Base-by-base conservation (phyloP, 345 rosid genomes). In the Camelina sativa region DNA sequence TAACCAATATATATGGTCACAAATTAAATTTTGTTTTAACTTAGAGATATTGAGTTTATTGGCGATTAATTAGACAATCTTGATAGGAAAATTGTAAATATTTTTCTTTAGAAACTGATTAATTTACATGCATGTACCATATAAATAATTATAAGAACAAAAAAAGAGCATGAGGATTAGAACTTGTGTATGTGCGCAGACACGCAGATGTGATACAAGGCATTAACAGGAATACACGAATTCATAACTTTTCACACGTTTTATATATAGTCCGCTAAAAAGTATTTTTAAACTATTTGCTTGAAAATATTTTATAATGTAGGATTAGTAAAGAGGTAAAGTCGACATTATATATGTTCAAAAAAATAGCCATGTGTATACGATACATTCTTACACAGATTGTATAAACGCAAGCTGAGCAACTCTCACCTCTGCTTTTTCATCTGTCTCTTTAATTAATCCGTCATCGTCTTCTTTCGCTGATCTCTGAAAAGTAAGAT, bases 41-140 rank as follows among this genome's bases (percentile, higher is more conserved):
- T 4, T 4, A 17, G 37, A 25, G 38, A 63, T 43, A n/a, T 28
- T 46, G 52, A 51, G 22, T 52, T 62, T 22, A 23, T 1, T 38
- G 53, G 62, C 41, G 25, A 51, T 62, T 5, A 40, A 17, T 15
- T 8, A 52, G 46, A 40, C 41, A 38, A 38, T 23, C 6, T 62
- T 40, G 44, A 28, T 41, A 51, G 44, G 41, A 11, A 61, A 57
- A 52, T n/a, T 17, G n/a, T 25, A 16, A 17, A 62, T 3, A 25
- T 15, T 6, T 8, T 47, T 47, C 22, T 9, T 19, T 50, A 3
- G 1, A 17, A 11, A 52, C 13, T 25, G 5, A 37, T 30, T 60
- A 25, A 32, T 38, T 71, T 70, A 47, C 47, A 22, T 59, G 58
- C 66, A 57, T 47, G 40, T 43, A 30, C 55, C 15, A 12, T 35